Evolutionary conservation across 768 basidiomycete genomes (phyloP), one percentile per base, ranked within the genome.

Genomic region (Leccinum obscurum): DNA sequence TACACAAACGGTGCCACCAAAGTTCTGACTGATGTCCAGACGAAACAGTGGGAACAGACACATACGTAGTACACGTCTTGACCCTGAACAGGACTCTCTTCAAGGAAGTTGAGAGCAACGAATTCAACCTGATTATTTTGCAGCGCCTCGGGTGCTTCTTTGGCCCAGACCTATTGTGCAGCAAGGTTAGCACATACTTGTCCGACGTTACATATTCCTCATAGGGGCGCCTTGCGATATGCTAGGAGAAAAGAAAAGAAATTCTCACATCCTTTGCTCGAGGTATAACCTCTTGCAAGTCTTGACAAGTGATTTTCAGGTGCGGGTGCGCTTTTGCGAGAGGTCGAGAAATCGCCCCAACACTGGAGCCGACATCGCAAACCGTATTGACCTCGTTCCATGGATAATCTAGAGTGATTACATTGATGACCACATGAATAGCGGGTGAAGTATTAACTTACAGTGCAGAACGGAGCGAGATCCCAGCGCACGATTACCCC

Each of bases 401-500:
- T 5, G 41, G 41, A 41, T 41, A 41, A n/a, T 41, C 41, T 41
- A 1, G 41, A n/a, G 41, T n/a, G n/a, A 41, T 41, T 0, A n/a
- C 4, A 10, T 9, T n/a, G n/a, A 41, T n/a, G 7, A n/a, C n/a
- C 41, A n/a, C n/a, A n/a, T n/a, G n/a, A 0, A n/a, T 0, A 41
- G n/a, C 9, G 41, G n/a, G n/a, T 41, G 15, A n/a, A n/a, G 2
- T n/a, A 41, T n/a, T 4, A n/a, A 41, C 41, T 41, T 10, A 41
- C 41, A n/a, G n/a, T 41, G 9, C 41, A 41, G 4, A 41, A 41
- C 6, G 41, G 41, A 41, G 41, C 63, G 59, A 32, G 69, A 60
- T 5, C 64, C 72, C 64, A 67, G 58, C 54, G 64, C 30, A n/a
- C 48, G 17, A 9, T 63, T n/a, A 4, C 60, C 10, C 1, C 66